Percentiles rank a stretch among this genome's conserved stretches.
Conservation (phyloP, 2,329 filamentous ascomycete genomes). For the Teratosphaeria viscida region DNA sequence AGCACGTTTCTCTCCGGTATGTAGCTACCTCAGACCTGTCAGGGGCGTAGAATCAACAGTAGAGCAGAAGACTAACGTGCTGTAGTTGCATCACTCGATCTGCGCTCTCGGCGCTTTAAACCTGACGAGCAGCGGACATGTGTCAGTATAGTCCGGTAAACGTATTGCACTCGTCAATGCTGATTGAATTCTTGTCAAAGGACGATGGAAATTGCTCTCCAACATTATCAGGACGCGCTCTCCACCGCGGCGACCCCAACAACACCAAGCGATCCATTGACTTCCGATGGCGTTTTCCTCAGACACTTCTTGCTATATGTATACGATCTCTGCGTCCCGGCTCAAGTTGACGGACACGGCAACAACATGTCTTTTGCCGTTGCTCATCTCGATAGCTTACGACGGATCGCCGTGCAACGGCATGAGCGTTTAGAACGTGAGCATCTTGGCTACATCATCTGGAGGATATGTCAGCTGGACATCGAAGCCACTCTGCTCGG, state of each 20-base stretch:
- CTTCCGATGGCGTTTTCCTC: constrained; percentile 46
- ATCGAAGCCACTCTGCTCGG: constrained; percentile 46
- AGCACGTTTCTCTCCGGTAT: constrained; percentile 40
- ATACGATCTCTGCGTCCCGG: constrained; percentile 40
- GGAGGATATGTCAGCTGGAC: constrained; percentile 46
- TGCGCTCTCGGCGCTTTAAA: constrained; percentile 48
- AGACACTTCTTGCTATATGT: constrained; percentile 48
- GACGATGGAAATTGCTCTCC: constrained; percentile 37
- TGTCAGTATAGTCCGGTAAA: constrained; percentile 25
- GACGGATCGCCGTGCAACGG: constrained; percentile 40
- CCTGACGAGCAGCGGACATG: constrained; percentile 34
- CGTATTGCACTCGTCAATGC: not conserved
- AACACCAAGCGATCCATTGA: constrained; percentile 38
- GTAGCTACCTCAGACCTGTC: constrained; percentile 14
- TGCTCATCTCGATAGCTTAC: constrained; percentile 43
- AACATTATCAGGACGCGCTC: constrained; percentile 46
- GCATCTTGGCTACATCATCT: constrained; percentile 41
- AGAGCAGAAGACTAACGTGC: not conserved
- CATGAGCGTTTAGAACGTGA: constrained; percentile 31
- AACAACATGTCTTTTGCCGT: constrained; percentile 36
- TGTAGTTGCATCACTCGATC: constrained; percentile 46
- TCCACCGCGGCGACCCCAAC: constrained; percentile 33
- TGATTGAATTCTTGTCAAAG: constrained; percentile 16
- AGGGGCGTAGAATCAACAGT: too few relatives aligned
- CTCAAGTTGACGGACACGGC: constrained; percentile 23